Evolutionary conservation across 192 early-diverging fungal genomes (phyloP).

Genomic region (Coemansia sp.): DNA sequence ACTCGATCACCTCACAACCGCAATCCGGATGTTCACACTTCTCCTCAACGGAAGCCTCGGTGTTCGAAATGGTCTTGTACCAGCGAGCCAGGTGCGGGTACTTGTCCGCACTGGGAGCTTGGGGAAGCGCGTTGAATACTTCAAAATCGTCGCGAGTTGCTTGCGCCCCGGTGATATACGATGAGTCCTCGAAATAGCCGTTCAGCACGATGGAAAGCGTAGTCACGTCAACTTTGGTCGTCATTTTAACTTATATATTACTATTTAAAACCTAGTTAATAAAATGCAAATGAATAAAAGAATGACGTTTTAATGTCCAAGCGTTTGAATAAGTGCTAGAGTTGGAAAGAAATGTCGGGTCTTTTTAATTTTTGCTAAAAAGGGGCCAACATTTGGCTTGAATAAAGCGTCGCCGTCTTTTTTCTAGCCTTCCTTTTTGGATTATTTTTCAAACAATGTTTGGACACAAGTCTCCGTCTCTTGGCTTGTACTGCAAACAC

Average conservation of each 20-base stretch:
- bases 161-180: neutral
- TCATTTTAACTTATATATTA: neutral
- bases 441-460: too few relatives aligned
- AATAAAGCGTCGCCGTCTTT: neutral
- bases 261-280: neutral
- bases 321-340: too few relatives aligned
- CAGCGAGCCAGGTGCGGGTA: conserved; percentile 89
- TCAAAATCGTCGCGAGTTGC: conserved; percentile 20
- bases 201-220: neutral
- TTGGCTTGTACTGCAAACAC: neutral
- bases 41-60: conserved; percentile 44
- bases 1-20: too few relatives aligned
- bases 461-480: neutral
- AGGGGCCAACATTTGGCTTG: neutral
- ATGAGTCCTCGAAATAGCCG: neutral
- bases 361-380: neutral
- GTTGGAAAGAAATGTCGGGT: too few relatives aligned
- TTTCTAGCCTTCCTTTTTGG: neutral
- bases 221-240: neutral
- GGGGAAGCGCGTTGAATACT: conserved; percentile 74
- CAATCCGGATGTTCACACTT: neutral
- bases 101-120: conserved; percentile 66
- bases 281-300: neutral
- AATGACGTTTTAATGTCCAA: too few relatives aligned
- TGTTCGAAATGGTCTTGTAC: conserved; percentile 83